Percentiles rank a stretch among this genome's conserved stretches.
Evolutionary conservation across 2,329 filamentous ascomycete genomes (phyloP).

Genomic region (Ascochyta koolunga): DNA sequence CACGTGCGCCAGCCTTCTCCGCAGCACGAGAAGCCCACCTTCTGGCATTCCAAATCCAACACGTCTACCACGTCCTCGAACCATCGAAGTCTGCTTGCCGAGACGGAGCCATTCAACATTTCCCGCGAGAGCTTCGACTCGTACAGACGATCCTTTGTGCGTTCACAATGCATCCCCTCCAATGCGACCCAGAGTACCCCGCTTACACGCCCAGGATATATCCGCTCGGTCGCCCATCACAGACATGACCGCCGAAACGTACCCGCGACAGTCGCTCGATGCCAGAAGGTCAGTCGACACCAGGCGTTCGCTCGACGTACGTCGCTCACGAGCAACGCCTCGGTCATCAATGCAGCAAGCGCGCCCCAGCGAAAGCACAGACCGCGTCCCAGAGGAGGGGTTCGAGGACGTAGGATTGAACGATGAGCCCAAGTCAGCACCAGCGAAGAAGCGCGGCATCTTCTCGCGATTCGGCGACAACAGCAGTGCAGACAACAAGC

Average conservation of each 20-base stretch:
- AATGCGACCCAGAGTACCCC: conserved; percentile 5
- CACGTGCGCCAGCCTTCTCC: conserved; percentile 69
- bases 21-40: conserved; percentile 79
- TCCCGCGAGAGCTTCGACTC: conserved; percentile 97
- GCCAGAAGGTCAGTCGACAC: conserved; percentile 83
- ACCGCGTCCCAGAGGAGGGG: conserved; percentile 71
- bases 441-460: conserved; percentile 74
- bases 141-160: conserved; percentile 91
- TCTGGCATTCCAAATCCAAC: conserved; percentile 67
- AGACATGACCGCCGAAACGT: conserved; percentile 59
- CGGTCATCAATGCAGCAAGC: conserved; percentile 65
- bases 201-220: conserved; percentile 71
- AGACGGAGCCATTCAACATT: conserved; percentile 93
- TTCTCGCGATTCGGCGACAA: conserved; percentile 82
- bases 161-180: conserved; percentile 47
- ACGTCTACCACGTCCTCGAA: conserved; percentile 60
- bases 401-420: conserved; percentile 91
- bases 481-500: conserved; percentile 30
- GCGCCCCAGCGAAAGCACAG: conserved; percentile 63
- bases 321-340: conserved; percentile 60
- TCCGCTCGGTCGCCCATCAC: conserved; percentile 81
- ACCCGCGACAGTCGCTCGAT: conserved; percentile 56
- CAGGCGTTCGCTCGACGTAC: conserved; percentile 59
- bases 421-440: conserved; percentile 71
- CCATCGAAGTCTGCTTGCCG: conserved; percentile 70